A percentile compares a stretch with the other conserved stretches of the same genome.
Evolutionary conservation across 2,329 filamentous ascomycete genomes (phyloP).

Genomic region (Colletotrichum sp.): DNA sequence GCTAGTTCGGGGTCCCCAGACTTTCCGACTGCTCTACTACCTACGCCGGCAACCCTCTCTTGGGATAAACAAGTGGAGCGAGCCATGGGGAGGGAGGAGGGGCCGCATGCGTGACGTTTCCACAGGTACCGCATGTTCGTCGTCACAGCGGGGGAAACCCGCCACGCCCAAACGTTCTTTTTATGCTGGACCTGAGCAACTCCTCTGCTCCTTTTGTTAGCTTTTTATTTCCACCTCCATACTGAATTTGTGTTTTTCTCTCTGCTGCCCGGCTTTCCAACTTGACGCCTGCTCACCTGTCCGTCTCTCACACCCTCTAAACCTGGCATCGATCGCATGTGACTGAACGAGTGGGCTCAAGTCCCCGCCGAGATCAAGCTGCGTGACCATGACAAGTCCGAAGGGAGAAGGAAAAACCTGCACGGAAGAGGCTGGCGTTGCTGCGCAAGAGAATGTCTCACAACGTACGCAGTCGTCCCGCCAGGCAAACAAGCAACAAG

Average conservation of each 20-base stretch:
- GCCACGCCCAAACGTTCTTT: neutral
- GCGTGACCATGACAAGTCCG: neutral
- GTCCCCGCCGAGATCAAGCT: neutral
- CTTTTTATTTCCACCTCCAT: neutral
- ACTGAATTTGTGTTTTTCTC: neutral
- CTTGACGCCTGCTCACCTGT: neutral
- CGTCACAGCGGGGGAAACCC: neutral
- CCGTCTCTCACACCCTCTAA: neutral
- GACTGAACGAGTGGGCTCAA: neutral
- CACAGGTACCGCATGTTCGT: neutral
- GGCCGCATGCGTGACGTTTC: neutral
- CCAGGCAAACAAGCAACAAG: conserved; percentile 37
- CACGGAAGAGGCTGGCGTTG: conserved; percentile 28
- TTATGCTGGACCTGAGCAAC: neutral
- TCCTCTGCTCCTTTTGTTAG: neutral
- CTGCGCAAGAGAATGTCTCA: conserved; percentile 39
- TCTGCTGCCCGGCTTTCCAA: neutral
- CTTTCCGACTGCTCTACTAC: neutral
- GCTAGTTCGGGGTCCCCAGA: neutral
- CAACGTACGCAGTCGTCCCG: conserved; percentile 30
- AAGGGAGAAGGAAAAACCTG: neutral
- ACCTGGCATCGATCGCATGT: neutral
- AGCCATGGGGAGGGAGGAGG: conserved; percentile 4
- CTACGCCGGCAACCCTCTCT: neutral
- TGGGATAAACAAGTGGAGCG: neutral